phyloP scores from a whole-genome alignment of 2,329 filamentous ascomycete species.

The Mycocentrospora acerina region DNA sequence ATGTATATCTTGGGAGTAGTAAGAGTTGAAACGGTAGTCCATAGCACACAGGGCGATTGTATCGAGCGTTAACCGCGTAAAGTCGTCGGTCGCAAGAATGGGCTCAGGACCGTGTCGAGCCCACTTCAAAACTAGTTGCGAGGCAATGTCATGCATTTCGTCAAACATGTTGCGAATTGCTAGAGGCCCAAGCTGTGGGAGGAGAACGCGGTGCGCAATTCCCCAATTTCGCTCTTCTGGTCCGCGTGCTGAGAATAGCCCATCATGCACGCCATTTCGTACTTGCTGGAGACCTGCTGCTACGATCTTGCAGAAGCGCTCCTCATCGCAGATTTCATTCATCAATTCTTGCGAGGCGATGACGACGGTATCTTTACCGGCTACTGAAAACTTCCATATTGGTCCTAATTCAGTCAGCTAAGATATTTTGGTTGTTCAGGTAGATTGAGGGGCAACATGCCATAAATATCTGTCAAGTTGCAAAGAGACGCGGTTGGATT shows the following conservation, averaged over 20 bases:
- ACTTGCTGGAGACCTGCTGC: constrained; percentile 33
- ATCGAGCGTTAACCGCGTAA: constrained; percentile 41
- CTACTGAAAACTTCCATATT: constrained; percentile 37
- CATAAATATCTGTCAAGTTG: constrained; percentile 65
- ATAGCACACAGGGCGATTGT: constrained; percentile 44
- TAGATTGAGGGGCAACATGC: constrained; percentile 41
- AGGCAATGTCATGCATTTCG: constrained; percentile 59
- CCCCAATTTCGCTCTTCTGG: constrained; percentile 47
- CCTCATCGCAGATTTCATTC: constrained; percentile 45
- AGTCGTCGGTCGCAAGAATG: constrained; percentile 42
- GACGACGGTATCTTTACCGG: constrained; percentile 28
- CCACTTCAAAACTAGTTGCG: constrained; percentile 68
- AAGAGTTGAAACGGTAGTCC: constrained; percentile 47
- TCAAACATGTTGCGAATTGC: constrained; percentile 69
- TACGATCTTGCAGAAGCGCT: constrained; percentile 36
- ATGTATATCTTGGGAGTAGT: constrained; percentile 40
- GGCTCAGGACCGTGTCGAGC: constrained; percentile 53
- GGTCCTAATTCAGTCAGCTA: constrained; percentile 23
- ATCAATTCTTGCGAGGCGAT: constrained; percentile 37
- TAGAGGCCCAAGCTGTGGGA: constrained; percentile 70
- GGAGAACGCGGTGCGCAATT: constrained; percentile 64
- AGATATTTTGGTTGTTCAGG: too few species aligned
- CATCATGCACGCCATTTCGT: constrained; percentile 41
- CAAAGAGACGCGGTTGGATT: constrained; percentile 58
- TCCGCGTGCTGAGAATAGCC: constrained; percentile 45